These are phyloP conservation scores for Eucalyptus marginata DNA, from an alignment of 345 rosid genomes.

Conservation along the genomic window DNA sequence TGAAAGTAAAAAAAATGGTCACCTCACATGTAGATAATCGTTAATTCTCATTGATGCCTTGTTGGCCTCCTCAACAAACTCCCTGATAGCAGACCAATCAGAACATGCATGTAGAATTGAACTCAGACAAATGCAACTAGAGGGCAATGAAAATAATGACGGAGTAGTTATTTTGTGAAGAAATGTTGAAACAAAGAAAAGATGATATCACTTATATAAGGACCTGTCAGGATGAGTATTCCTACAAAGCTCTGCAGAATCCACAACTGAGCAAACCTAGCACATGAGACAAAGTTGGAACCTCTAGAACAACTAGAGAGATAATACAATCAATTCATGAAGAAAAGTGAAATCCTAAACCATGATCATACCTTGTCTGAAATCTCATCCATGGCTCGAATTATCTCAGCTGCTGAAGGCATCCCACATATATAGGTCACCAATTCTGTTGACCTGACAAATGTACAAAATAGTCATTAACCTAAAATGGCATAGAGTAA, in stretches of 20 bases:
- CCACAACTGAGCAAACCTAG: conserved; percentile 88
- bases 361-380: conserved; percentile 45
- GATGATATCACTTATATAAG: background rate
- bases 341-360: background rate
- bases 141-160: background rate
- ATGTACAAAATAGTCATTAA: background rate
- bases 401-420: conserved; percentile 63
- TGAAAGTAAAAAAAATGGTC: conserved; percentile 35
- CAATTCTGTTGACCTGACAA: conserved; percentile 66
- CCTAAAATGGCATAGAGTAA: background rate
- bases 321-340: background rate
- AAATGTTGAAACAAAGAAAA: background rate
- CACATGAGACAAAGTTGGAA: background rate
- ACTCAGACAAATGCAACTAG: background rate
- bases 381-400: conserved; percentile 89
- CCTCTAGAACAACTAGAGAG: background rate
- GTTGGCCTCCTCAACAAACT: conserved; percentile 82
- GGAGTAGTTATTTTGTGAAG: background rate
- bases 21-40: conserved; percentile 99
- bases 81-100: conserved; percentile 20
- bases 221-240: conserved; percentile 95
- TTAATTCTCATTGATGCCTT: conserved; percentile 76
- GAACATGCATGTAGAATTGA: background rate
- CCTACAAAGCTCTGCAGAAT: conserved; percentile 93
- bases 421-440: conserved; percentile 44